phyloP scores from a whole-genome alignment of 108 stramenopile genomes.

The Cyclostephanos invisitatus region DNA sequence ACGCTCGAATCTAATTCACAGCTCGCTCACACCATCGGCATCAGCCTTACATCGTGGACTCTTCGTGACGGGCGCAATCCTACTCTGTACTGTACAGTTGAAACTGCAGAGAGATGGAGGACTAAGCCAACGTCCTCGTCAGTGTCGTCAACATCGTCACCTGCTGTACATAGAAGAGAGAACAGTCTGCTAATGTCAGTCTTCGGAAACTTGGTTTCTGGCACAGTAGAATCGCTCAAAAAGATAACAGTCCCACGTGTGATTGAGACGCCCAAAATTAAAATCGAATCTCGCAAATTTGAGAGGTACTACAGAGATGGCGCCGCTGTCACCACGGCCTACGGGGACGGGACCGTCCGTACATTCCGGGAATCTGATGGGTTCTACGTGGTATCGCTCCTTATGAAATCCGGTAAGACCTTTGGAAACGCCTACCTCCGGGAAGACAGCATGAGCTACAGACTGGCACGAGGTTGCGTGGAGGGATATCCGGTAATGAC shows the following conservation, averaged over 20 bases:
- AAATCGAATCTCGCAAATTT: constrained; percentile 41
- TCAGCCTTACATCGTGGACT: constrained; percentile 71
- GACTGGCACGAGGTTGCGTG: constrained; percentile 79
- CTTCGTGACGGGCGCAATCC: constrained; percentile 75
- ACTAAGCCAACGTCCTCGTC: constrained; percentile 28
- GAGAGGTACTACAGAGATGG: constrained; percentile 80
- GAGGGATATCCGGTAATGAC: constrained; percentile 90
- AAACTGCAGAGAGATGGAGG: constrained; percentile 74
- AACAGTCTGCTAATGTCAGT: constrained; percentile 60
- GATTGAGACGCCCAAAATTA: constrained; percentile 42
- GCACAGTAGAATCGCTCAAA: constrained; percentile 49
- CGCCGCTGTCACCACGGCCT: constrained; percentile 80
- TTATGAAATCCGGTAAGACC: constrained; percentile 51
- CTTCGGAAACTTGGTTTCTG: constrained; percentile 66
- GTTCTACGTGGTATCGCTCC: constrained; percentile 70
- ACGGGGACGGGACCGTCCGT: constrained; percentile 71
- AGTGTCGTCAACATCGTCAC: not conserved
- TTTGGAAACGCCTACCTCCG: constrained; percentile 61
- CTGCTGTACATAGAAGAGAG: constrained; percentile 42
- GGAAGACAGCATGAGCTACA: constrained; percentile 67
- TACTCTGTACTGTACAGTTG: constrained; percentile 73
- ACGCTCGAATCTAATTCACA: constrained; percentile 4
- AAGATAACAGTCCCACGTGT: constrained; percentile 47
- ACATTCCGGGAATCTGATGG: constrained; percentile 77
- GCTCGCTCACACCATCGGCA: constrained; percentile 54